Base-by-base conservation (phyloP, 257 asterid genomes). In the Mentha longifolia region DNA sequence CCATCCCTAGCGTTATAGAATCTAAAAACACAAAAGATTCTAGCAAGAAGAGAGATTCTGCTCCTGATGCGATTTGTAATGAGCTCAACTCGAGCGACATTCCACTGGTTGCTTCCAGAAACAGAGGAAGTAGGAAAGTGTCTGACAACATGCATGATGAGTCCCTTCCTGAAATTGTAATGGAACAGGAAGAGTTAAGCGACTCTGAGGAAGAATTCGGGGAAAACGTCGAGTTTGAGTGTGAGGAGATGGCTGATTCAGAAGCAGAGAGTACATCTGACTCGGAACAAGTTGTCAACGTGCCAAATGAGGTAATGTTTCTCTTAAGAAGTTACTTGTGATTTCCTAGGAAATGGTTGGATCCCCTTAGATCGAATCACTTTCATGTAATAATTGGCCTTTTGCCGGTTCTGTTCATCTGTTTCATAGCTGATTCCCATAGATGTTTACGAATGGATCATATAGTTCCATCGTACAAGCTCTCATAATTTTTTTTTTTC, bases 121-220 rank as follows among this genome's bases (percentile, higher is more conserved):
- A 76, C 75, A 82, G 72, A 76, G 82, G 79, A 59, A 79, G 77
- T 61, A 76, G 60, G 71, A 79, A 71, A 68, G 68, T 57, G 47
- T 76, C 74, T 68, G 90, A 83, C 35, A 37, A 50, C 70, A 51
- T 52, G 42, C 68, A 67, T 31, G 89, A 81, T 47, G 91, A 79
- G 74, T 81, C 94, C 65, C 77, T 83, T 73, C 93, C 88, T 50
- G 96, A 72, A 65, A 88, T 95, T 78, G 83, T 95, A 74, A 95
- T 95, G 99, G 99, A 95, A 76, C 97, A 89, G 80, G 99, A 95
- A 89, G 98, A 92, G 79, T 76, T 95, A 77, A 95, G 99, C 42
- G 98, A 92, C 76, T 92, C 99, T 6, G 99, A 92, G 65, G 99
- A 95, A 61, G 99, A 92, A 80, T 85, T 85, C 49, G 95, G 84